These are phyloP conservation scores for Juncus effusus DNA, from an alignment of 176 grass and related monocot genomes.

Conservation along the genomic window DNA sequence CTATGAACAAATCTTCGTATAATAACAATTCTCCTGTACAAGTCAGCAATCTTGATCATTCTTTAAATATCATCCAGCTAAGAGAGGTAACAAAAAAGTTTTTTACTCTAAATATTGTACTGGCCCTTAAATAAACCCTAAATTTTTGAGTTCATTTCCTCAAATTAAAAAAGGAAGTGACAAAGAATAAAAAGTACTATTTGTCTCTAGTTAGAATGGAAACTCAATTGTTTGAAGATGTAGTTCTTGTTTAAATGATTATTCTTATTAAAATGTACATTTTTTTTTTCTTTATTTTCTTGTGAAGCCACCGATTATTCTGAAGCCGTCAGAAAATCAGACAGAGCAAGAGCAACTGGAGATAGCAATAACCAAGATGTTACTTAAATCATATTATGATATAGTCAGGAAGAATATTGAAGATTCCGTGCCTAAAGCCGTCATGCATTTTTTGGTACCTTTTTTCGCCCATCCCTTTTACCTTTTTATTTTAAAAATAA, in stretches of 20 bases:
- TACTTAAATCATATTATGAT: slow-evolving; percentile 98
- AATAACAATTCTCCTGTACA: slow-evolving; percentile 29
- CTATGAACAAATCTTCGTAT: slow-evolving; percentile 47
- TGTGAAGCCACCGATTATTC: slow-evolving; percentile 69
- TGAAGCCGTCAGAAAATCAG: slow-evolving; percentile 88
- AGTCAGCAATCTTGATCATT: slow-evolving; percentile 46
- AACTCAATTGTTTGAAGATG: too few relatives aligned
- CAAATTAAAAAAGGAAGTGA: too few relatives aligned
- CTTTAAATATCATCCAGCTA: slow-evolving; percentile 66
- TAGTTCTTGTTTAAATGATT: slow-evolving; percentile 6
- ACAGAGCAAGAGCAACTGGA: slow-evolving; percentile 95
- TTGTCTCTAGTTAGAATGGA: too few relatives aligned
- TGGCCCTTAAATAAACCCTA: too few relatives aligned
- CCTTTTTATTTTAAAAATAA: background rate
- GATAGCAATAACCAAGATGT: slow-evolving; percentile 92
- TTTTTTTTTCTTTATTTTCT: slow-evolving; percentile 10
- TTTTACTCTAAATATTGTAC: too few relatives aligned
- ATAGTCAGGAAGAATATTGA: slow-evolving; percentile 97
- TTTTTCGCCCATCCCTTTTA: background rate
- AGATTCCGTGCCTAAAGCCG: slow-evolving; percentile 89
- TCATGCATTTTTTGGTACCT: slow-evolving; percentile 95
- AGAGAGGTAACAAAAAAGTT: slow-evolving; percentile 49
- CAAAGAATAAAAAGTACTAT: too few relatives aligned
- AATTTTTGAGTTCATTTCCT: too few relatives aligned
- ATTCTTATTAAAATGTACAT: background rate